phyloP scores from a whole-genome alignment of 2,329 filamentous ascomycete species.

The Stachybotrys chlorohalonatus region DNA sequence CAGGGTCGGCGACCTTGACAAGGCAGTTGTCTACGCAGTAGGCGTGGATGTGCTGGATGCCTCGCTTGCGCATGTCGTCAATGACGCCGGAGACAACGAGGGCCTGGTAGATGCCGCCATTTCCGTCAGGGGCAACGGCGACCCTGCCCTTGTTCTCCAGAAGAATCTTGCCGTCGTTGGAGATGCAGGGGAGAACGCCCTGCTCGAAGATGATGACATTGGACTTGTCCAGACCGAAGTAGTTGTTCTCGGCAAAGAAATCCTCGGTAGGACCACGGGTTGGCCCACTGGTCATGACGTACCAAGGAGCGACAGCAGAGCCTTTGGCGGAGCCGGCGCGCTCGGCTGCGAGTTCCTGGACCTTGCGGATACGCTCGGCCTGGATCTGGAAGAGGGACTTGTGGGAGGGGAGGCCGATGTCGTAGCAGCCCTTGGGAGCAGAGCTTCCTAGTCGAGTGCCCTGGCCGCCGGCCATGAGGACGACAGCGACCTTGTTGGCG shows the following conservation, averaged over 20 bases:
- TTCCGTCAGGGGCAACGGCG: conserved; percentile 92
- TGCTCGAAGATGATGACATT: conserved; percentile 95
- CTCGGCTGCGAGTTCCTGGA: conserved; percentile 71
- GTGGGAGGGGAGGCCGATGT: conserved; percentile 85
- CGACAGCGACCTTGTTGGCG: conserved; percentile 70
- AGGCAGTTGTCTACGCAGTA: conserved; percentile 99
- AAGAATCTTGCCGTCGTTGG: conserved; percentile 94
- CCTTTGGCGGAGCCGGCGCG: conserved; percentile 33
- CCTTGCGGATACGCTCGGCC: conserved; percentile 82
- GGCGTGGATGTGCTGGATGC: conserved; percentile 89
- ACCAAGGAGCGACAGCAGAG: conserved; percentile 74
- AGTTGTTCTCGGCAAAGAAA: conserved; percentile 83
- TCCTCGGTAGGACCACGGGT: conserved; percentile 86
- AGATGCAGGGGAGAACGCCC: conserved; percentile 92
- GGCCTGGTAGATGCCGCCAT: conserved; percentile 93
- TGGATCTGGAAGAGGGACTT: conserved; percentile 98
- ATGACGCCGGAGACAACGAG: conserved; percentile 73
- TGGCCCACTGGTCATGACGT: conserved; percentile 98
- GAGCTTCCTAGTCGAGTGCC: conserved; percentile 91
- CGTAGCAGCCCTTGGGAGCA: conserved; percentile 93
- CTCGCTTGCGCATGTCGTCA: conserved; percentile 78
- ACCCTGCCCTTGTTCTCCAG: conserved; percentile 85
- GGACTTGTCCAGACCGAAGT: conserved; percentile 78
- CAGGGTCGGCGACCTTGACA: conserved; percentile 95
- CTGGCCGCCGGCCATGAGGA: conserved; percentile 95